Base-by-base conservation (phyloP, 257 asterid species). In the Sherardia arvensis region DNA sequence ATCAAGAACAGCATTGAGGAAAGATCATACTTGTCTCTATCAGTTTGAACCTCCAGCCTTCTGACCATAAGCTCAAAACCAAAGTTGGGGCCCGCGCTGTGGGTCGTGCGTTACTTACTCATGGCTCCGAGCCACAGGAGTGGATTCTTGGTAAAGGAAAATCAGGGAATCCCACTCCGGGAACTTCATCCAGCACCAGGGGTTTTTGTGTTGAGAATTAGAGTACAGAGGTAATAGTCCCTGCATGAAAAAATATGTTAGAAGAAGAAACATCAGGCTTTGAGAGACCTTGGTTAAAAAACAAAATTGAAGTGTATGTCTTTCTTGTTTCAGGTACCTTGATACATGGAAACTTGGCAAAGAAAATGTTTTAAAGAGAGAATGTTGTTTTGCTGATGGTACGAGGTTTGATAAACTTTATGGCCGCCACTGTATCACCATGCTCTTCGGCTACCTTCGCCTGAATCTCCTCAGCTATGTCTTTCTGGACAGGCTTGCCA, bases 11-110 rank as follows among this genome's bases (percentile, higher is more conserved):
- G 62, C 85, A 88, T 73, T 57, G 94, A 77, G 21, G 96, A 85
- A 70, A 88, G 92, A 69, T 88, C 86, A 62, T 72, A 88, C 28
- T 26, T 73, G 59, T 62, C 68, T 77, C 73, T 85, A 20, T 76
- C 81, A 76, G 61, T 73, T 67, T 72, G 76, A 14, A 77, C 65
- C 80, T 88, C 96, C 73, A 85, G 65, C 74, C 94, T 79, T 40
- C 96, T 68, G 33, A 80, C 55, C 51, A 88, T 69, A 1, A 88
- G 87, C 65, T 88, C 92, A 56, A 88, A 85, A 1, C 94, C 71
- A 73, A 88, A 88, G 78, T 88, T 88, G 62, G 96, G 96, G 23
- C 96, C 94, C 14, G 96, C 96, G 45, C 94, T 85, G 71, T 88
- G 96, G 68, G 96, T 88, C 11, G 69, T 94, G 74, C 59, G 77